phyloP scores from a whole-genome alignment of 139 green algal species.

The Chlorella ohadii region DNA sequence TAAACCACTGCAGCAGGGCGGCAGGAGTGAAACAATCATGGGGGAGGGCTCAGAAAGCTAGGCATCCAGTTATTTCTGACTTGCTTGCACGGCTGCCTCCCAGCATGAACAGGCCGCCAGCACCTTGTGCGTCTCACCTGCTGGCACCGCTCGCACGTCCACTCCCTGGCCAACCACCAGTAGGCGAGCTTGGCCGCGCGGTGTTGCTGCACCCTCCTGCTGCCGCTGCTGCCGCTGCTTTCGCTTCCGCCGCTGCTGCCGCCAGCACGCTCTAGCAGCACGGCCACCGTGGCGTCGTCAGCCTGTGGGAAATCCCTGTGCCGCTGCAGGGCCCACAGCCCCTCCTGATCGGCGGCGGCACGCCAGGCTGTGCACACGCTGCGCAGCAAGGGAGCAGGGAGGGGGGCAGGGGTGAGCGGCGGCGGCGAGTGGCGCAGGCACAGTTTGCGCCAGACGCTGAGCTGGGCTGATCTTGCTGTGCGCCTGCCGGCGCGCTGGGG shows the following conservation, averaged over 20 bases:
- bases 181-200: background rate
- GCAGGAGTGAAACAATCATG: too few relatives aligned
- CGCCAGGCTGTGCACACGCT: background rate
- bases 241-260: too few relatives aligned
- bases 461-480: too few relatives aligned
- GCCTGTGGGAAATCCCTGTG: background rate
- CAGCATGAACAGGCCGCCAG: background rate
- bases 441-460: too few relatives aligned
- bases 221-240: background rate
- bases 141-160: constrained; percentile 6
- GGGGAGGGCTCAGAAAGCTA: too few relatives aligned
- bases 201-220: too few relatives aligned
- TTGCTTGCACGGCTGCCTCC: background rate
- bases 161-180: background rate
- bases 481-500: too few relatives aligned
- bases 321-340: background rate
- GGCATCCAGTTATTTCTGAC: too few relatives aligned
- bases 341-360: background rate
- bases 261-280: background rate
- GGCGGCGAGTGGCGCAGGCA: too few relatives aligned
- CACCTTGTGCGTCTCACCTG: background rate
- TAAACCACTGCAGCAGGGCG: background rate
- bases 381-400: background rate
- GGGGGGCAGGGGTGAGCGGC: too few relatives aligned
- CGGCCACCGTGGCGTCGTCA: background rate